These are phyloP conservation scores for Neopestalotiopsis sp. DNA, from an alignment of 2,329 filamentous ascomycete species.

Conservation along the genomic window DNA sequence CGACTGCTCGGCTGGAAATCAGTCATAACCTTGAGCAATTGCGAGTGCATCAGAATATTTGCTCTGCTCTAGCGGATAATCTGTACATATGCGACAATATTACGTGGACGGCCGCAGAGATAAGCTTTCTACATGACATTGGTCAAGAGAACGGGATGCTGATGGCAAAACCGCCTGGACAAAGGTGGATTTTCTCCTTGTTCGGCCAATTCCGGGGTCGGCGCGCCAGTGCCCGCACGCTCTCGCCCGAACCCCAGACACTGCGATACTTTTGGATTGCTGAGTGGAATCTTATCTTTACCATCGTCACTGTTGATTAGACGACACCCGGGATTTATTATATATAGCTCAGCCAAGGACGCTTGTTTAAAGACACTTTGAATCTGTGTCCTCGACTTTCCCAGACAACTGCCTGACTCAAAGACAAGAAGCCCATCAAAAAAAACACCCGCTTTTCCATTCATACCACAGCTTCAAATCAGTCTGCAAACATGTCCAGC, in stretches of 20 bases:
- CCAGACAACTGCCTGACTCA: background rate
- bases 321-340: background rate
- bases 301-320: background rate
- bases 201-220: conserved; percentile 5
- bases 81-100: background rate
- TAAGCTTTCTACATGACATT: background rate
- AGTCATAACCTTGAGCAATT: background rate
- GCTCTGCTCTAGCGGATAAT: background rate
- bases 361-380: background rate
- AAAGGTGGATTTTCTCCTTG: background rate
- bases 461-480: background rate
- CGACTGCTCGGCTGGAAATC: background rate
- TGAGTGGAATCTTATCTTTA: background rate
- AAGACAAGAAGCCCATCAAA: background rate
- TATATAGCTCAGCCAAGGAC: background rate
- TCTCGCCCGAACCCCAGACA: background rate
- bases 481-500: conserved; percentile 16
- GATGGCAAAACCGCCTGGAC: background rate
- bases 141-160: background rate
- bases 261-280: background rate
- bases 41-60: background rate
- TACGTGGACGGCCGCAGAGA: background rate
- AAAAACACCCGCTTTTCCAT: background rate
- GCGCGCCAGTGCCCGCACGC: conserved; percentile 6
- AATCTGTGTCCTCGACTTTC: background rate